Percentiles rank a stretch among this genome's conserved stretches.
phyloP scores from a whole-genome alignment of 495 filamentous ascomycete genomes.

The Aspergillus mulundensis region DNA sequence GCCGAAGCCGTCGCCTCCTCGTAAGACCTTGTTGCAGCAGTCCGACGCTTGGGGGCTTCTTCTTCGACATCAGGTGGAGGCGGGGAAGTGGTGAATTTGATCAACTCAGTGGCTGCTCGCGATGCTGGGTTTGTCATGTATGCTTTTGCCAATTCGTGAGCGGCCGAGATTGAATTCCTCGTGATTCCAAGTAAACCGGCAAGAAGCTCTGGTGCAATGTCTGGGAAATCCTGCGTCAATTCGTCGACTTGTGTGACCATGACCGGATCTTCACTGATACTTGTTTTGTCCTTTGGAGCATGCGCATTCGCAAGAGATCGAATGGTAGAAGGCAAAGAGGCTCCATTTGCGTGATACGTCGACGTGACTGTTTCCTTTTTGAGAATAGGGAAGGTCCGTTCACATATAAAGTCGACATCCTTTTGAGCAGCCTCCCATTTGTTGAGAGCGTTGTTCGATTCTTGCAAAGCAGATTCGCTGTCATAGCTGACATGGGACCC shows the following conservation, averaged over 20 bases:
- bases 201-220: slow-evolving; percentile 40
- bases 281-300: slow-evolving; percentile 23
- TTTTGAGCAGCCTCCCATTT: slow-evolving; percentile 54
- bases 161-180: slow-evolving; percentile 49
- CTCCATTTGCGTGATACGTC: slow-evolving; percentile 57
- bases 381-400: slow-evolving; percentile 41
- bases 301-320: slow-evolving; percentile 41
- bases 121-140: slow-evolving; percentile 29
- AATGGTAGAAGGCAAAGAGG: slow-evolving; percentile 55
- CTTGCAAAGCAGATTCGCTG: slow-evolving; percentile 9
- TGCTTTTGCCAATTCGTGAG: slow-evolving; percentile 56
- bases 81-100: slow-evolving; percentile 37
- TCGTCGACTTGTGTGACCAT: slow-evolving; percentile 48
- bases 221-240: slow-evolving; percentile 51
- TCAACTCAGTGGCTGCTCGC: slow-evolving; percentile 36
- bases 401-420: slow-evolving; percentile 58
- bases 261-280: slow-evolving; percentile 40
- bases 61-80: slow-evolving; percentile 28
- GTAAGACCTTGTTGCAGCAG: slow-evolving; percentile 13
- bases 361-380: slow-evolving; percentile 51
- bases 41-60: slow-evolving; percentile 14
- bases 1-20: slow-evolving; percentile 27
- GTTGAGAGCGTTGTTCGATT: slow-evolving; percentile 26
- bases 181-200: slow-evolving; percentile 52
- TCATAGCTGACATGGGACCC: slow-evolving; percentile 7